Evolutionary conservation across 768 basidiomycete genomes (phyloP), one percentile per base, ranked within the genome.

Genomic region (Amyloporia xantha): DNA sequence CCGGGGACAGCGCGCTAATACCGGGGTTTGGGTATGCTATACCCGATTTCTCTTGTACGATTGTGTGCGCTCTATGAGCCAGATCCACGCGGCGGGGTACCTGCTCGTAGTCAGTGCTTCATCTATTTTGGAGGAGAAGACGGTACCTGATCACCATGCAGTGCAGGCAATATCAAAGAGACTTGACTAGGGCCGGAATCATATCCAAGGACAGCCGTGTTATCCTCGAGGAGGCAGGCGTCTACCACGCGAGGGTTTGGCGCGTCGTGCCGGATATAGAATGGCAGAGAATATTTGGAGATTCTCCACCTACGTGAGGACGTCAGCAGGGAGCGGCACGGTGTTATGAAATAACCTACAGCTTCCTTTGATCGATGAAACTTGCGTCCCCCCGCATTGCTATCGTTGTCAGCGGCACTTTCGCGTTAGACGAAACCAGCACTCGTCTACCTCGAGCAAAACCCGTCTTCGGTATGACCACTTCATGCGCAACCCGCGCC

Each of bases 241-340:
- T 81, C 76, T 39, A 66, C 67, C 46, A 77, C 75, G 53, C 72
- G 72, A 27, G 66, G 63, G 55, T 66, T 62, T 24, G 53, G n/a
- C 2, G 28, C 49, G 35, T 21, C 23, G 10, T 50, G 49, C 40
- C 42, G 46, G 33, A 42, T 43, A 39, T 25, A 41, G 41, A 30
- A 23, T 19, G 57, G 58, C 24, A 63, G 51, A 5, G 60, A 58
- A 38, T 49, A 55, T 10, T 24, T 37, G 2, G 50, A 52, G 26
- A 54, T 53, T 20, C 58, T 53, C 5, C 33, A 25, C 25, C 62
- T 63, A 48, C 42, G 47, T 47, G 49, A 48, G 44, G 26, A 13
- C 12, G 41, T 51, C 38, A 54, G 39, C 38, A 42, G 25, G n/a
- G 37, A 40, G 40, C 46, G n/a, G 21, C n/a, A 30, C 36, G 24